Percentiles rank a stretch among this genome's conserved stretches.
phyloP scores from a whole-genome alignment of 352 stramenopile species.

The Saprolegnia parasitica region DNA sequence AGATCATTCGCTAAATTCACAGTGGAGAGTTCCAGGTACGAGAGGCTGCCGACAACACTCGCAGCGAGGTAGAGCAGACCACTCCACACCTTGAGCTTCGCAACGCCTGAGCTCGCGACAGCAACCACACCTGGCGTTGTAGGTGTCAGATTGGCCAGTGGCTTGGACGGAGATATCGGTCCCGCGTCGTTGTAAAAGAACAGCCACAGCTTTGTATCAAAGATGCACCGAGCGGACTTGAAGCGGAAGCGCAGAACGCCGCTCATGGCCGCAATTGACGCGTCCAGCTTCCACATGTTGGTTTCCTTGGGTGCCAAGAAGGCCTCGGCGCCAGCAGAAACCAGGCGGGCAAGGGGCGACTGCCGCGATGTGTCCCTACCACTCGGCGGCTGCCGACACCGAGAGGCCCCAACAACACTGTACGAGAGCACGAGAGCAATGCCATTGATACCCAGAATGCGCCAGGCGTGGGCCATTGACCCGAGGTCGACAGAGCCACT shows the following conservation, averaged over 20 bases:
- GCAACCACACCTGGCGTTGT: neutral
- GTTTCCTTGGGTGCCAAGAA: neutral
- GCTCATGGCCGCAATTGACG: neutral
- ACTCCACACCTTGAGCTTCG: neutral
- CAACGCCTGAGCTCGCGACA: too few relatives aligned
- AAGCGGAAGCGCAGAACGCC: neutral
- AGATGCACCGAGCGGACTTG: neutral
- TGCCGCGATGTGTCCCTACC: neutral
- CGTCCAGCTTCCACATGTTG: neutral
- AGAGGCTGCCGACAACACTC: neutral
- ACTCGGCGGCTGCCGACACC: neutral
- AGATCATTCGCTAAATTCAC: slow-evolving; percentile 26
- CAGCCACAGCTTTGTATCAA: slow-evolving; percentile 2
- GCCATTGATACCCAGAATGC: too few relatives aligned
- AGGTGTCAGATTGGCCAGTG: too few relatives aligned
- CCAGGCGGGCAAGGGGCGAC: neutral
- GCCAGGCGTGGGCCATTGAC: neutral
- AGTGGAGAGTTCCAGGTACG: slow-evolving; percentile 4
- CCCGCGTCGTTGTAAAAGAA: too few relatives aligned
- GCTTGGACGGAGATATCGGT: too few relatives aligned
- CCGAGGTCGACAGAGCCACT: slow-evolving; percentile 4
- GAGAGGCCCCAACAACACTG: neutral
- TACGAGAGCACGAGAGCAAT: too few relatives aligned
- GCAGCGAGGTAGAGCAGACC: neutral
- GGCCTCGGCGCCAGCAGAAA: neutral